These are phyloP conservation scores for Phaeosphaeria sp. DNA, from an alignment of 2,329 filamentous ascomycete genomes.

Conservation along the genomic window DNA sequence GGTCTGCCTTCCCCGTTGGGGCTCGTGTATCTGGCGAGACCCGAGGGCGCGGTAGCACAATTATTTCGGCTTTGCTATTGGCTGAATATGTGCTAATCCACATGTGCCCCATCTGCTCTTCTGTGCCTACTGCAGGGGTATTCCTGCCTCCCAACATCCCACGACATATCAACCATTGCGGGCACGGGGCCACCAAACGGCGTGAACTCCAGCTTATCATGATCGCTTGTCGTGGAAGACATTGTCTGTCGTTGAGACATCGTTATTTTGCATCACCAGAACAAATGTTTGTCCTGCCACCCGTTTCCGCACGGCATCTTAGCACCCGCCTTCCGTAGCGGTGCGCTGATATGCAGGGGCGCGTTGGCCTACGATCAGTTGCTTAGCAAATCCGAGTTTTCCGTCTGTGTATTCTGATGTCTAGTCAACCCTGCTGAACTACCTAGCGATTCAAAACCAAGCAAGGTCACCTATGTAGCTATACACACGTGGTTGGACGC, in stretches of 20 bases:
- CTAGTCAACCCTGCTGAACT: not conserved
- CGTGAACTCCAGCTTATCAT: not conserved
- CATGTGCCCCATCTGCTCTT: not conserved
- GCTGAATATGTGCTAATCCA: slow-evolving; percentile 7
- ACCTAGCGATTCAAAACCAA: not conserved
- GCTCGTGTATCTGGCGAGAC: slow-evolving; percentile 5
- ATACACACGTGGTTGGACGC: not conserved
- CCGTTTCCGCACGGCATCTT: not conserved
- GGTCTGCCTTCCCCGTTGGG: not conserved
- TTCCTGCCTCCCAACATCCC: slow-evolving; percentile 11
- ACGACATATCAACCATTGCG: not conserved
- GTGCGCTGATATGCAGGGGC: not conserved
- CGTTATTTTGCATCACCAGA: not conserved
- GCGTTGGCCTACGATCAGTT: not conserved
- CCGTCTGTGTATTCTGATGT: not conserved
- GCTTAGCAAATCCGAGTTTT: not conserved
- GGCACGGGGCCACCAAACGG: not conserved
- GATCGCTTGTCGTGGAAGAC: not conserved
- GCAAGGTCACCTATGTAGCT: not conserved
- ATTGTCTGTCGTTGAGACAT: not conserved
- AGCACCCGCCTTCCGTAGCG: not conserved
- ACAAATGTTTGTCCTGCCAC: not conserved
- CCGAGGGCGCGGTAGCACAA: slow-evolving; percentile 20
- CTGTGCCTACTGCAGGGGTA: slow-evolving; percentile 15
- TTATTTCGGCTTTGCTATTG: slow-evolving; percentile 14